A percentile compares a stretch with the other conserved stretches of the same genome.
phyloP scores from a whole-genome alignment of 2,329 filamentous ascomycete genomes.

The Phaeosphaeriaceae sp. region DNA sequence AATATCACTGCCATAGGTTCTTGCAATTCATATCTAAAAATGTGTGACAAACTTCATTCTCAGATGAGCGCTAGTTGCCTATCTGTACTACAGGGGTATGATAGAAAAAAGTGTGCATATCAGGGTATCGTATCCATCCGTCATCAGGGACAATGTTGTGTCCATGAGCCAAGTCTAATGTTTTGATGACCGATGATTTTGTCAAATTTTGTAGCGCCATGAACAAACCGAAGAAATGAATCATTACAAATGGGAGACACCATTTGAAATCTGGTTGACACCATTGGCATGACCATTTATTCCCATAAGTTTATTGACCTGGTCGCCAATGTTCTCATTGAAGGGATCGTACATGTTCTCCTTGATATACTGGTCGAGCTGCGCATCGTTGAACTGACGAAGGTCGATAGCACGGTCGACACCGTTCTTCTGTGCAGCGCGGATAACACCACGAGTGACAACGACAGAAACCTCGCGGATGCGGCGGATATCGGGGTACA shows the following conservation, averaged over 20 bases:
- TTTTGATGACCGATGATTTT: constrained; percentile 22
- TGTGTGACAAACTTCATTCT: neutral
- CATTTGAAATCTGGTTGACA: constrained; percentile 35
- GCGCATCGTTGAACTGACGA: constrained; percentile 68
- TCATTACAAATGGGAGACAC: constrained; percentile 41
- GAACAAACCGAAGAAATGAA: constrained; percentile 20
- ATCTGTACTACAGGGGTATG: constrained; percentile 15
- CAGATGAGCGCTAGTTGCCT: constrained; percentile 1
- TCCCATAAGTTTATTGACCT: constrained; percentile 43
- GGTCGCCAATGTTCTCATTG: constrained; percentile 51
- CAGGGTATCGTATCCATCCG: constrained; percentile 34
- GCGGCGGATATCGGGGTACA: constrained; percentile 90
- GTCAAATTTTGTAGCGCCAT: constrained; percentile 13
- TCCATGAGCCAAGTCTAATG: constrained; percentile 28
- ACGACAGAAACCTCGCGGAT: constrained; percentile 88
- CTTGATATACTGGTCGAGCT: constrained; percentile 71
- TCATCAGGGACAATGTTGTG: constrained; percentile 17
- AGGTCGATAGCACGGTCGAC: constrained; percentile 63
- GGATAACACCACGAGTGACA: constrained; percentile 91
- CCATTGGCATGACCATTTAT: constrained; percentile 30
- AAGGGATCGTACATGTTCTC: constrained; percentile 60
- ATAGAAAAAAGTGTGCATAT: constrained; percentile 24
- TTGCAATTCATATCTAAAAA: neutral
- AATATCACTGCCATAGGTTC: no score
- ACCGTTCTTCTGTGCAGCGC: constrained; percentile 81